A percentile compares a stretch with the other conserved stretches of the same genome.
Evolutionary conservation across 768 basidiomycete species (phyloP).

Genomic region (Pleurotus citrinopileatus): DNA sequence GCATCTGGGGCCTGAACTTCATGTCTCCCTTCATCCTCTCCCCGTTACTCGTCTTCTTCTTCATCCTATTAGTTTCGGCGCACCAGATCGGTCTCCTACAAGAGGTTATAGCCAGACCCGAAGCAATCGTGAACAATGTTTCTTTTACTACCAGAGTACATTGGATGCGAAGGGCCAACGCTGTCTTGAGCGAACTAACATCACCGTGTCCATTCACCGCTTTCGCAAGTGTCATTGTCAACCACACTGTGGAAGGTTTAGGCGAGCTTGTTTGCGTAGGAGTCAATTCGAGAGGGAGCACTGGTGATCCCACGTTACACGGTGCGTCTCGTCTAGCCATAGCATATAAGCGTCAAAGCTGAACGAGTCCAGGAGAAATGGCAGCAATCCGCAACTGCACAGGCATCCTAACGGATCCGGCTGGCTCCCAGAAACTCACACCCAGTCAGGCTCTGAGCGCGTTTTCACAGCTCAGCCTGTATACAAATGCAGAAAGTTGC

Average conservation of each 20-base stretch:
- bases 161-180: conserved; percentile 17
- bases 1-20: too few species aligned
- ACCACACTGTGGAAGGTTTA: conserved; percentile 13
- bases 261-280: conserved; percentile 16
- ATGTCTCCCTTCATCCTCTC: too few species aligned
- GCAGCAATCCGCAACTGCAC: conserved; percentile 18
- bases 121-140: conserved; percentile 14
- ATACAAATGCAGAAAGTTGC: conserved; percentile 17
- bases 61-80: too few species aligned
- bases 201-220: conserved; percentile 15
- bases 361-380: conserved; percentile 13
- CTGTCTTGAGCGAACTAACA: conserved; percentile 5
- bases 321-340: conserved; percentile 9
- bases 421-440: conserved; percentile 16
- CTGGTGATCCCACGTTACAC: conserved; percentile 16
- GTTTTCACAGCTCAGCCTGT: conserved; percentile 10
- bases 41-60: too few species aligned
- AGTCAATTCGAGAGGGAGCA: conserved; percentile 5
- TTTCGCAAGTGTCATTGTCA: conserved; percentile 17
- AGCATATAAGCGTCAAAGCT: background rate
- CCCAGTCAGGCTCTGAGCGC: conserved; percentile 12
- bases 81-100: too few species aligned
- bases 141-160: conserved; percentile 14
- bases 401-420: conserved; percentile 15
- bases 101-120: too few species aligned